These are phyloP conservation scores for Spergularia marina DNA, from an alignment of 148 eudicot species.

Conservation along the genomic window DNA sequence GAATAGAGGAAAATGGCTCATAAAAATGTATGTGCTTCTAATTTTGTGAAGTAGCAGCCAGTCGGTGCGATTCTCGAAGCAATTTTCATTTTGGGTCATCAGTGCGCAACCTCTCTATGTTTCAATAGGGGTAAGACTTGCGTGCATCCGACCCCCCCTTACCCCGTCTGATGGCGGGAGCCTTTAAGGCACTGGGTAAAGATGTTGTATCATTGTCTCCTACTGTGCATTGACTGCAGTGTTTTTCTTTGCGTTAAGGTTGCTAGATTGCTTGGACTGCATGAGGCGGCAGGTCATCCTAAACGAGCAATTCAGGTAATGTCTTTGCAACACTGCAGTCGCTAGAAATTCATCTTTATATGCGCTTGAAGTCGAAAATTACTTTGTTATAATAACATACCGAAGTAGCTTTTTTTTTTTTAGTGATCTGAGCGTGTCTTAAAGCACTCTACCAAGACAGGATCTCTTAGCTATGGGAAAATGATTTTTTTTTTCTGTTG, in stretches of 20 bases:
- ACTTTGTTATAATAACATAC: background rate
- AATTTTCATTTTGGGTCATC: too few species aligned
- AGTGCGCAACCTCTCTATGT: too few species aligned
- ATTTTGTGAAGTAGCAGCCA: too few species aligned
- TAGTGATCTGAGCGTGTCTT: background rate
- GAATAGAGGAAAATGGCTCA: too few species aligned
- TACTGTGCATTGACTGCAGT: background rate
- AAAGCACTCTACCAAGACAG: background rate
- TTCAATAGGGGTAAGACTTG: too few species aligned
- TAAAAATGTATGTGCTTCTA: too few species aligned
- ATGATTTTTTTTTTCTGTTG: background rate
- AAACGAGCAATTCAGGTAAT: conserved; percentile 95
- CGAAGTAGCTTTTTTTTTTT: background rate
- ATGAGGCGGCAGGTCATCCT: conserved; percentile 73
- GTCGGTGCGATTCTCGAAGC: too few species aligned
- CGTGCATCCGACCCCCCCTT: too few species aligned
- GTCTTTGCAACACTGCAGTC: background rate
- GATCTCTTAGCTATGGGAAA: background rate
- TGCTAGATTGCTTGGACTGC: conserved; percentile 73
- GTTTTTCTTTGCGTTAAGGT: conserved; percentile 44
- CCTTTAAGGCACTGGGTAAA: too few species aligned
- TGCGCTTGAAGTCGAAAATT: background rate
- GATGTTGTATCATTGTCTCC: background rate
- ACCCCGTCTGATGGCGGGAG: too few species aligned
- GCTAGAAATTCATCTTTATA: background rate